Conservation (phyloP, 2,329 filamentous ascomycete species). For the Diplocarpon mali region DNA sequence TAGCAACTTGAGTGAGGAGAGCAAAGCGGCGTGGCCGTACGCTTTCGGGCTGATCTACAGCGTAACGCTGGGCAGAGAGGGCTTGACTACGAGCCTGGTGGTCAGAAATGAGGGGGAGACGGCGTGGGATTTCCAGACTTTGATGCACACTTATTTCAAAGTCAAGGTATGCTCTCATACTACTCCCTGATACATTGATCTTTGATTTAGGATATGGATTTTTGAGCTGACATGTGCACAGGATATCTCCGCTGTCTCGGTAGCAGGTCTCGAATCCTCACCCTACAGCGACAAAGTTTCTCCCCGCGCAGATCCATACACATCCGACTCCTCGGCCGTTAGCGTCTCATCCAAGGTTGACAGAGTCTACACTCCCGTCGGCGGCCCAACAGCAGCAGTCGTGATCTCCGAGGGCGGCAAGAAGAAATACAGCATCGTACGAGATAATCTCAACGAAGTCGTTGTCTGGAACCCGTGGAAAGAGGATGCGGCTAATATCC, state of each 20-base stretch:
- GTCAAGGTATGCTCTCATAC: conserved; percentile 50
- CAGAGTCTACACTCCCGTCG: conserved; percentile 68
- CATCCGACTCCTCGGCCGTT: conserved; percentile 47
- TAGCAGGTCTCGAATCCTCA: conserved; percentile 67
- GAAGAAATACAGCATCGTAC: conserved; percentile 59
- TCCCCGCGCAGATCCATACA: conserved; percentile 44
- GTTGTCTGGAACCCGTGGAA: conserved; percentile 97
- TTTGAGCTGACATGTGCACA: conserved; percentile 28
- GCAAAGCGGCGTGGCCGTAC: conserved; percentile 67
- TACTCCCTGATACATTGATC: neutral
- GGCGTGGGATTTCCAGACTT: conserved; percentile 81
- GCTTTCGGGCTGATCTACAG: conserved; percentile 89
- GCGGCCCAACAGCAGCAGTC: conserved; percentile 46
- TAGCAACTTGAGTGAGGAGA: conserved; percentile 56
- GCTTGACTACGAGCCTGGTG: conserved; percentile 69
- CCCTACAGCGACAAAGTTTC: conserved; percentile 75
- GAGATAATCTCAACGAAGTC: conserved; percentile 77
- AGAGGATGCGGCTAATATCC: conserved; percentile 71
- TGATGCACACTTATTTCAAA: conserved; percentile 84
- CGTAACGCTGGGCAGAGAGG: conserved; percentile 68
- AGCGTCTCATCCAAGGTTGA: conserved; percentile 72
- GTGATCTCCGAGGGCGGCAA: conserved; percentile 51
- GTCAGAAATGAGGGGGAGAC: conserved; percentile 76
- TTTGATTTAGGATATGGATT: neutral
- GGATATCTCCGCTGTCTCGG: conserved; percentile 65